Conservation (phyloP, 106 monocot species). For the Acanthochlamys bracteata region DNA sequence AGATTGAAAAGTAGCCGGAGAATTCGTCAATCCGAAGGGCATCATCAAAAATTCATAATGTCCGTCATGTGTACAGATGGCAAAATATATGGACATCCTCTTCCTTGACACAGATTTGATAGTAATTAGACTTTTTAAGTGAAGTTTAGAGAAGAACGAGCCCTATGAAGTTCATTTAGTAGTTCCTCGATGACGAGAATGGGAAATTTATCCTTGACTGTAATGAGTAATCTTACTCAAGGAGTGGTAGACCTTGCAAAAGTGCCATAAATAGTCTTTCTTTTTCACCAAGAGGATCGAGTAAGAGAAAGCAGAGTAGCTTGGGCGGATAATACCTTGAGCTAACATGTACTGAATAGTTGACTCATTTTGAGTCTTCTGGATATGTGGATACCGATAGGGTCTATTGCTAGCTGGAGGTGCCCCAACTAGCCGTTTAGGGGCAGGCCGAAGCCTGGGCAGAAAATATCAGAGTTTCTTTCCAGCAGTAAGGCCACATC, state of each 20-base stretch:
- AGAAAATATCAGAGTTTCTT: too few species aligned
- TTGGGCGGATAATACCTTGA: not conserved
- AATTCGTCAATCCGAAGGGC: not conserved
- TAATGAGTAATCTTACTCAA: not conserved
- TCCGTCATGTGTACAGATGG: not conserved
- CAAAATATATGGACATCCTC: not conserved
- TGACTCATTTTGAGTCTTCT: not conserved
- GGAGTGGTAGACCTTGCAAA: not conserved
- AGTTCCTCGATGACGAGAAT: slow-evolving; percentile 7
- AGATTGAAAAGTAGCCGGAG: not conserved
- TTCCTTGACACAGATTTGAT: not conserved
- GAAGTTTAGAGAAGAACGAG: not conserved
- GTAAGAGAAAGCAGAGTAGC: not conserved
- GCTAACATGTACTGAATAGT: not conserved
- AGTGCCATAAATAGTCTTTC: not conserved
- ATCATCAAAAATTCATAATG: slow-evolving; percentile 6
- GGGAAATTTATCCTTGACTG: slow-evolving; percentile 5
- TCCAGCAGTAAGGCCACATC: too few species aligned
- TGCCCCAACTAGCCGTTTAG: too few species aligned
- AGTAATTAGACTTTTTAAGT: not conserved
- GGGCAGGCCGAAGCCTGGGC: not conserved
- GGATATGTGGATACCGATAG: not conserved
- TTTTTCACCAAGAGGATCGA: slow-evolving; percentile 1
- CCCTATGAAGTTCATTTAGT: slow-evolving; percentile 1
- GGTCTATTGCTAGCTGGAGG: not conserved